Conservation (phyloP, 805 yeast genomes). For the Kuraishia cidri region DNA sequence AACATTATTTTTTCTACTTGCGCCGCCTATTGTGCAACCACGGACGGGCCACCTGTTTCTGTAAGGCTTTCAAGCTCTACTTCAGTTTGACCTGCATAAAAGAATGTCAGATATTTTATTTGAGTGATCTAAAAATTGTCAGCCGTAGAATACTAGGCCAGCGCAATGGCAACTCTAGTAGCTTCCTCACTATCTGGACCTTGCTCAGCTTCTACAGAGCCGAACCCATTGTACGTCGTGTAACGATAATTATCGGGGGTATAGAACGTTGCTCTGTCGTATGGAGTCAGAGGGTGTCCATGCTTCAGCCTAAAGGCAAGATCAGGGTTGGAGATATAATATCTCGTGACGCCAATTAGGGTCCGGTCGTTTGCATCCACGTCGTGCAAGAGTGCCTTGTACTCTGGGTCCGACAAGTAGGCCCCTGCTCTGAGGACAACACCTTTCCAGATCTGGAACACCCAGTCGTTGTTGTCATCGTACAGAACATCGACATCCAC, state of each 20-base stretch:
- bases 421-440: conserved; percentile 15
- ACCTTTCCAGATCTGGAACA: conserved; percentile 24
- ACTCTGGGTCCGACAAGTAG: conserved; percentile 4
- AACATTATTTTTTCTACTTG: no score
- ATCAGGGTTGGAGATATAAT: conserved; percentile 35
- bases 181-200: conserved; percentile 6
- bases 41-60: no score
- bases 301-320: conserved; percentile 24
- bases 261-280: conserved; percentile 32
- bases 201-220: conserved; percentile 14
- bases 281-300: conserved; percentile 25
- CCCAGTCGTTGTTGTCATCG: conserved; percentile 8
- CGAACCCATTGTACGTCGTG: conserved; percentile 16
- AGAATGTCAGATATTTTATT: no score
- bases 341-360: conserved; percentile 28
- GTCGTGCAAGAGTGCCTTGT: conserved; percentile 8
- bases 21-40: no score
- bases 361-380: conserved; percentile 28
- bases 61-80: no score
- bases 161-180: not conserved
- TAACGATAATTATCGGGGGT: conserved; percentile 21
- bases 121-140: no score
- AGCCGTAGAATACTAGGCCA: no score
- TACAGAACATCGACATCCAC: conserved; percentile 1
- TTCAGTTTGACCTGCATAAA: no score